Conservation (phyloP, 2,329 filamentous ascomycete genomes). For the Chaetothyriales sp. region DNA sequence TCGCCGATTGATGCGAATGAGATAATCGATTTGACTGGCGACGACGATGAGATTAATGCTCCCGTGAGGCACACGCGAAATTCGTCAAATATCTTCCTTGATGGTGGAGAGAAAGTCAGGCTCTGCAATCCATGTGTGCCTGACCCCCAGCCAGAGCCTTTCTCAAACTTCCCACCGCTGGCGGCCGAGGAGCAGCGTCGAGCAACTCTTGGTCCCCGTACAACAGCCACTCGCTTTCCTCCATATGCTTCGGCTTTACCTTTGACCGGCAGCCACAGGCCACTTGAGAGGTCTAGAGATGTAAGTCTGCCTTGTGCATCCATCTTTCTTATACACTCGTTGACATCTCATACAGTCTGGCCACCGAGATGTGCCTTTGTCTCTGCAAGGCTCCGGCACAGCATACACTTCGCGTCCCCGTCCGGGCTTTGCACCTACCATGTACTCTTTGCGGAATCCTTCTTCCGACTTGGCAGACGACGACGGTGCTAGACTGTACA, state of each 20-base stretch:
- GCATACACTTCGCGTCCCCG: not conserved
- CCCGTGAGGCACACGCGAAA: not conserved
- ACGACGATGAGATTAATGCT: constrained; percentile 19
- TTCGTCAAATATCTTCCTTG: constrained; percentile 24
- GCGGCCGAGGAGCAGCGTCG: not conserved
- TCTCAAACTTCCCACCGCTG: constrained; percentile 3
- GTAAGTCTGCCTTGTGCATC: not conserved
- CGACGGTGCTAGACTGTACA: not conserved
- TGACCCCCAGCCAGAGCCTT: constrained; percentile 49
- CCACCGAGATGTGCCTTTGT: not conserved
- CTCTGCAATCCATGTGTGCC: constrained; percentile 62
- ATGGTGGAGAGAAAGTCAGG: constrained; percentile 54
- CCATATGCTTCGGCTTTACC: not conserved
- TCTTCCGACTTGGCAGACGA: not conserved
- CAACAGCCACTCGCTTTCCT: not conserved
- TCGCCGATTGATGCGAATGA: constrained; percentile 22
- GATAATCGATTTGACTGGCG: constrained; percentile 35
- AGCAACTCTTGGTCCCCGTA: not conserved
- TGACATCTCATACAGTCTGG: not conserved
- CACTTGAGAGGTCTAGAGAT: not conserved
- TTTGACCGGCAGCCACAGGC: not conserved
- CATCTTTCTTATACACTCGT: not conserved
- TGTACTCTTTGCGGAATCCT: not conserved
- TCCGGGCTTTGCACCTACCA: not conserved
- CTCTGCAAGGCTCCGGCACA: not conserved